These are phyloP conservation scores for Acacia confusa DNA, from an alignment of 306 rosid genomes.

Conservation along the genomic window DNA sequence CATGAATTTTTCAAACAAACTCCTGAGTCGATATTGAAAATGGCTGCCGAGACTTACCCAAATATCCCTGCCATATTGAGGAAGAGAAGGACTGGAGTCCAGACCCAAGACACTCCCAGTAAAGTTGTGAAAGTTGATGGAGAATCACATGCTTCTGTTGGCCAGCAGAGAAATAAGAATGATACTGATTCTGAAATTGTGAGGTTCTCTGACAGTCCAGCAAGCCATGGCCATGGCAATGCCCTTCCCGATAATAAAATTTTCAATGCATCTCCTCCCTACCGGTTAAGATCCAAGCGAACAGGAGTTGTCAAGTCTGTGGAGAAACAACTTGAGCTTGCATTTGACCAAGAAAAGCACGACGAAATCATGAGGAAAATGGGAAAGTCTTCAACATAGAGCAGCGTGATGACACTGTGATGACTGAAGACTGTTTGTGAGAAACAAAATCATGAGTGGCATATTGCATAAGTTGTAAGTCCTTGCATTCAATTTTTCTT, in stretches of 20 bases:
- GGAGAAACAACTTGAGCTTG: conserved; percentile 84
- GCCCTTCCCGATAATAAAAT: conserved; percentile 49
- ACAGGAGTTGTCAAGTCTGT: conserved; percentile 77
- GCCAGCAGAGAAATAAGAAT: conserved; percentile 38
- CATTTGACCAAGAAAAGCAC: conserved; percentile 64
- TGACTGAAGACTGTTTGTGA: conserved; percentile 47
- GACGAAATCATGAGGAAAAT: conserved; percentile 30
- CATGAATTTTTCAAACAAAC: conserved; percentile 48
- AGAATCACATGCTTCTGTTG: conserved; percentile 45
- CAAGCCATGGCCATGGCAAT: conserved; percentile 43
- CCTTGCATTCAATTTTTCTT: conserved; percentile 16
- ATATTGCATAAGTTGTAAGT: conserved; percentile 56
- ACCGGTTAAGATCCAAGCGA: conserved; percentile 79
- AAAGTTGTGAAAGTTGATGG: conserved; percentile 40
- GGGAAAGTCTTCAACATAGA: conserved; percentile 41
- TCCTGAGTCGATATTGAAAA: conserved; percentile 87
- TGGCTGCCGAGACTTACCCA: conserved; percentile 84
- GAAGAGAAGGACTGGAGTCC: conserved; percentile 58
- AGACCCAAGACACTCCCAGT: conserved; percentile 39
- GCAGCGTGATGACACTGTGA: conserved; percentile 21
- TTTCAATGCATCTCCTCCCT: conserved; percentile 91
- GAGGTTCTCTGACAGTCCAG: conserved; percentile 51
- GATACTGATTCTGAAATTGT: conserved; percentile 43
- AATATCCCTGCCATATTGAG: conserved; percentile 89
- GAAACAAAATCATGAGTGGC: conserved; percentile 54